Evolutionary conservation across 202 grass and related monocot species (phyloP), one percentile per base, ranked within the genome.

Genomic region (Brachypodium distachyon): DNA sequence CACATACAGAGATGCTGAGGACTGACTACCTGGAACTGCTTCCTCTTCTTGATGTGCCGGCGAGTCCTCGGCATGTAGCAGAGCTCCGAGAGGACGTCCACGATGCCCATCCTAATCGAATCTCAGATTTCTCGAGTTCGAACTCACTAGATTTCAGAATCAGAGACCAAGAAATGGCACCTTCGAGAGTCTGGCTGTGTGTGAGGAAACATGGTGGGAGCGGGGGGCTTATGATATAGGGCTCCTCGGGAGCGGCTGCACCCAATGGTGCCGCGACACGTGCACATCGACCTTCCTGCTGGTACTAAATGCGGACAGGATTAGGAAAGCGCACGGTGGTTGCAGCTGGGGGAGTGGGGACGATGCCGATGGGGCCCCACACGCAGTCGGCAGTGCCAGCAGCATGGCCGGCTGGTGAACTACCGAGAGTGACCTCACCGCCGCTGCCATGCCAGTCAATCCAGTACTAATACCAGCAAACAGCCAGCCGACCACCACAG

Each of bases 21-120:
- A n/a, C n/a, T n/a, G n/a, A n/a, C n/a, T n/a, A n/a, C 83, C 83
- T 87, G 80, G 68, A 87, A 87, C 74, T 87, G 80, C 21, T 78
- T 78, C 42, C 80, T 41, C 60, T 79, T 87, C 85, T 87, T 82
- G 58, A 83, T 53, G 51, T 79, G 85, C 3, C 85, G 80, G 34
- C 74, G 85, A 3, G 42, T 37, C 51, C 85, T 34, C 2, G 85
- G 85, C 59, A 83, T 1, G n/a, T 74, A 17, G 80, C 85, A 87
- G 60, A n/a, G 83, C 79, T 82, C 66, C 18, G 85, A 87, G 4
- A 87, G 59, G 7, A 87, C 80, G 74, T 87, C 85, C 5, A 87
- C 80, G 80, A 87, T 83, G 23, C 85, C 85, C 85, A 68, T 68
- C 41, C 41, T 6, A 13, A 1, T 26, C 7, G 1, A 82, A n/a